Percentiles rank a stretch among this genome's conserved stretches.
phyloP scores from a whole-genome alignment of 495 filamentous ascomycete species.

The Penicillium simplicissimum region DNA sequence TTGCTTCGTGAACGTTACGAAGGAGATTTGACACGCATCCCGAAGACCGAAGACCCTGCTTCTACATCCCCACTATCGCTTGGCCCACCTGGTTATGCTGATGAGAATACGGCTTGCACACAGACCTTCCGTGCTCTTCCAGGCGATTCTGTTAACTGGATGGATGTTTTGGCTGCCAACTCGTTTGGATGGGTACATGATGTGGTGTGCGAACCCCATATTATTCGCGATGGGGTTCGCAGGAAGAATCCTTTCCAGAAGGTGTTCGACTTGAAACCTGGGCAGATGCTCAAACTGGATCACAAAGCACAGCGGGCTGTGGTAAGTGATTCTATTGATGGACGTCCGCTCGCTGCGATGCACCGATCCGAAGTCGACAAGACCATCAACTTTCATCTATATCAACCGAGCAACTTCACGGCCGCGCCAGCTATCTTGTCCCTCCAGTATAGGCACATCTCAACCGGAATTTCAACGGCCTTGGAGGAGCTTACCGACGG shows the following conservation, averaged over 20 bases:
- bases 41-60: not conserved
- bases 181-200: not conserved
- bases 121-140: not conserved
- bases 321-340: not conserved
- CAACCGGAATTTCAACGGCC: not conserved
- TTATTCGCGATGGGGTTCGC: not conserved
- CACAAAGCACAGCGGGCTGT: not conserved
- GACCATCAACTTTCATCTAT: not conserved
- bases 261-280: not conserved
- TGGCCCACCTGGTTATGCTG: not conserved
- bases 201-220: not conserved
- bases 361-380: not conserved
- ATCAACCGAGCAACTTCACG: not conserved
- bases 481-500: not conserved
- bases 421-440: not conserved
- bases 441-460: not conserved
- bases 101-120: not conserved
- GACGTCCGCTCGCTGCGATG: not conserved
- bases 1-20: not conserved
- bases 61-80: not conserved
- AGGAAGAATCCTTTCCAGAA: not conserved
- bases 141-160: not conserved
- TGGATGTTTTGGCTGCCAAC: not conserved
- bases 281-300: not conserved
- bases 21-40: not conserved